Conservation (phyloP, 352 stramenopile genomes). For the Globisporangium ultimum region DNA sequence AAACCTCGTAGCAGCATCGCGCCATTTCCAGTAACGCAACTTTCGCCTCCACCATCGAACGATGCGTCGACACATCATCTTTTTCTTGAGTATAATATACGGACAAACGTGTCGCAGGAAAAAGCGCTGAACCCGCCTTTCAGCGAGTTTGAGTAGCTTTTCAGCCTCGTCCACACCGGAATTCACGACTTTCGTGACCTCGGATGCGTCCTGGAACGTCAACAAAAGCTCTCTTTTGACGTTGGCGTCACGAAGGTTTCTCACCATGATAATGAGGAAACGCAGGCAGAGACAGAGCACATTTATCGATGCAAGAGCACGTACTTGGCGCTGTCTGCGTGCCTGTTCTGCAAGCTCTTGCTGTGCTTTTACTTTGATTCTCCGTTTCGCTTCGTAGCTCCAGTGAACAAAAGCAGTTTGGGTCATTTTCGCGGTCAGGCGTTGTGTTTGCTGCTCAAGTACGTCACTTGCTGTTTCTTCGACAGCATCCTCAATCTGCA, state of each 20-base stretch:
- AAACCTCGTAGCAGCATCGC: conserved; percentile 10
- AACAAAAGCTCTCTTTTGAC: conserved; percentile 38
- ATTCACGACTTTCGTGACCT: conserved; percentile 26
- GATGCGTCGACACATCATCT: conserved; percentile 43
- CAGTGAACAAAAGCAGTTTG: conserved; percentile 22
- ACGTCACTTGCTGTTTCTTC: too few relatives aligned
- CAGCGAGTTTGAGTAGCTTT: conserved; percentile 18
- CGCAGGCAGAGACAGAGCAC: conserved; percentile 23
- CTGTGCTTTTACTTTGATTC: neutral
- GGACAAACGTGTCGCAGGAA: conserved; percentile 38
- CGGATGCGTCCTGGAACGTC: conserved; percentile 30
- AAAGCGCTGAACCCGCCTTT: conserved; percentile 42
- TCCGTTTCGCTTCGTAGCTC: conserved; percentile 7
- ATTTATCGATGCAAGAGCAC: conserved; percentile 13
- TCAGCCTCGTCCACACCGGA: neutral
- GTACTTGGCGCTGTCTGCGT: neutral
- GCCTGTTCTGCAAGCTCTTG: conserved; percentile 2
- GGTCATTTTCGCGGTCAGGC: conserved; percentile 32
- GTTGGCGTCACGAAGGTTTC: conserved; percentile 23
- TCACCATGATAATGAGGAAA: conserved; percentile 37
- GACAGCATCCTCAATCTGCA: neutral
- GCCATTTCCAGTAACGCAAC: conserved; percentile 24
- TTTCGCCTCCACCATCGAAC: conserved; percentile 42
- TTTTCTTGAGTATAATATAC: conserved; percentile 44
- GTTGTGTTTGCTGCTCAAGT: conserved; percentile 6